A percentile compares a stretch with the other conserved stretches of the same genome.
Evolutionary conservation across 306 rosid genomes (phyloP).

Genomic region (Vicia faba): DNA sequence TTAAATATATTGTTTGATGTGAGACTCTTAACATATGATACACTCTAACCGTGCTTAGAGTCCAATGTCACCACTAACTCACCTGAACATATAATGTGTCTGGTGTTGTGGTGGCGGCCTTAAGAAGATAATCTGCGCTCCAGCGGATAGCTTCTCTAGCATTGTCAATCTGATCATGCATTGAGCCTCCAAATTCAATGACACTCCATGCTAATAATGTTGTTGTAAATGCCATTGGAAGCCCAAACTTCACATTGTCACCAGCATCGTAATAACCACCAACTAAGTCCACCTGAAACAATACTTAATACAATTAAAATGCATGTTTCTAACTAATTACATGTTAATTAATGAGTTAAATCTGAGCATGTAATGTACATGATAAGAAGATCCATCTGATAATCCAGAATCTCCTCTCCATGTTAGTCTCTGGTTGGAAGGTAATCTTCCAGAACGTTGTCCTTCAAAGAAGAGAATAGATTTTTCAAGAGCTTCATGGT

Average conservation of each 20-base stretch:
- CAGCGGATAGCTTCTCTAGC: constrained; percentile 75
- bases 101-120: constrained; percentile 74
- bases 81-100: constrained; percentile 86
- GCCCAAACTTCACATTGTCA: constrained; percentile 85
- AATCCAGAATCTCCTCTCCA: constrained; percentile 86
- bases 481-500: constrained; percentile 68
- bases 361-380: constrained; percentile 42
- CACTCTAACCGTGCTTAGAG: too few species aligned
- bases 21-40: too few species aligned
- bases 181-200: constrained; percentile 74
- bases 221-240: constrained; percentile 92
- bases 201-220: constrained; percentile 91
- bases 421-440: constrained; percentile 58
- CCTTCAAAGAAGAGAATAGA: constrained; percentile 90
- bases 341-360: neutral
- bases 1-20: neutral
- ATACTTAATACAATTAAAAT: neutral
- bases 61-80: constrained; percentile 12
- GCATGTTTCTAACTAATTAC: too few species aligned
- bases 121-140: constrained; percentile 78
- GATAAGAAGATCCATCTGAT: constrained; percentile 81
- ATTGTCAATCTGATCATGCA: constrained; percentile 60
- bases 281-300: constrained; percentile 71
- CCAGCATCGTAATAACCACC: constrained; percentile 99
- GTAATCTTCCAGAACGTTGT: constrained; percentile 73